Conservation (phyloP, 306 rosid genomes). For the Abrus precatorius region DNA sequence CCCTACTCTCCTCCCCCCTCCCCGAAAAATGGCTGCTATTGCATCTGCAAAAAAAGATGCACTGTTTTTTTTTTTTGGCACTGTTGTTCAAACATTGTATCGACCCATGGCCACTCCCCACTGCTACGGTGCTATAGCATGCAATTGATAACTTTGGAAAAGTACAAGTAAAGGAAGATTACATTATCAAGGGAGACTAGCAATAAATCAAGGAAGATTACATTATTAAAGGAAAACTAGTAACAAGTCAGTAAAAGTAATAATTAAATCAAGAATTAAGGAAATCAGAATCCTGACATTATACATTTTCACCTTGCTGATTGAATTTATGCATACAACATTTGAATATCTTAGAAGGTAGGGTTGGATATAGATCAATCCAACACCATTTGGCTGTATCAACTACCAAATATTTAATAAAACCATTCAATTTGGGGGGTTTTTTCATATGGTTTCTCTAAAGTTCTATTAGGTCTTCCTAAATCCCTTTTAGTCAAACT, state of each 20-base stretch:
- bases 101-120: not conserved
- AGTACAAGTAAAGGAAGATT: not conserved
- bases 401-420: not conserved
- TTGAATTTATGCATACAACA: not conserved
- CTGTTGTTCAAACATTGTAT: not conserved
- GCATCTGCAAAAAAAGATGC: no score
- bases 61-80: no score
- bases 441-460: not conserved
- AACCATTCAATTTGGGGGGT: not conserved
- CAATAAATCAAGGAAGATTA: not conserved
- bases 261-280: not conserved
- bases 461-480: not conserved
- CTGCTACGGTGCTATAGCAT: not conserved
- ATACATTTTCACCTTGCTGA: not conserved
- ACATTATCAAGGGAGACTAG: not conserved
- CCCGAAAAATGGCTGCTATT: no score
- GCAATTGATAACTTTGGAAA: not conserved
- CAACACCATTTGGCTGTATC: not conserved
- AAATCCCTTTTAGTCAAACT: not conserved
- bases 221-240: no score
- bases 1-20: no score
- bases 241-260: not conserved
- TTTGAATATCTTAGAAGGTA: not conserved
- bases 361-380: not conserved
- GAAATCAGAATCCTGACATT: not conserved